Conservation (phyloP, 176 grass and related monocot genomes). For the Triticum monococcum region DNA sequence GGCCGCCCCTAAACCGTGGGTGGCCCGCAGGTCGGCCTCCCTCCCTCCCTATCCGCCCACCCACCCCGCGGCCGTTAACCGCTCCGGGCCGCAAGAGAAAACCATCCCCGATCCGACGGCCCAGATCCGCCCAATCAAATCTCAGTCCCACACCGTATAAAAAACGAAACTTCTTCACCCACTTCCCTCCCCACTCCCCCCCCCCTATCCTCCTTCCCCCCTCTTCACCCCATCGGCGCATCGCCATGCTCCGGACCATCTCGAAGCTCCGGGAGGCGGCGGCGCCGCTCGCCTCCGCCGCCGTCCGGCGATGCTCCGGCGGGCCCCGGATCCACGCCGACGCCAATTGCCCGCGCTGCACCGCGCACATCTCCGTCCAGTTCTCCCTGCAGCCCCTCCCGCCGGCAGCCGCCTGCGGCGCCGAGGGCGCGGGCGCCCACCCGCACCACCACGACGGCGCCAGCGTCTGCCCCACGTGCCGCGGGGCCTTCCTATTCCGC, state of each 20-base stretch:
- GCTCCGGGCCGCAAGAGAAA: constrained; percentile 41
- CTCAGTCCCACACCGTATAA: constrained; percentile 41
- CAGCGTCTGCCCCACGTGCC: constrained; percentile 56
- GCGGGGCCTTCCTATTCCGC: constrained; percentile 59
- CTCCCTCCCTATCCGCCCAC: background rate
- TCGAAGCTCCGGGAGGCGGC: constrained; percentile 47
- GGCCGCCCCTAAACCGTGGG: constrained; percentile 11
- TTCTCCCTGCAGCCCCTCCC: constrained; percentile 47
- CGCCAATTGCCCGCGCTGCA: constrained; percentile 67
- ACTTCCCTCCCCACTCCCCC: constrained; percentile 26
- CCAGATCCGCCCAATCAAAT: constrained; percentile 53
- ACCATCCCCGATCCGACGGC: constrained; percentile 33
- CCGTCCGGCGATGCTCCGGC: constrained; percentile 28
- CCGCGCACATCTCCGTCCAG: constrained; percentile 51
- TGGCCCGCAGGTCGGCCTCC: constrained; percentile 42
- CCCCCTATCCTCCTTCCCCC: constrained; percentile 14
- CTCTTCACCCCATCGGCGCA: background rate
- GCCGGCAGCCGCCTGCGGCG: background rate
- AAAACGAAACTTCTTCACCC: constrained; percentile 20
- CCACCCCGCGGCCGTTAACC: constrained; percentile 41
- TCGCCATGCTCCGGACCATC: constrained; percentile 46
- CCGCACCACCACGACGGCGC: constrained; percentile 35
- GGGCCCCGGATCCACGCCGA: constrained; percentile 56
- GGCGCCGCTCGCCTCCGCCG: constrained; percentile 24
- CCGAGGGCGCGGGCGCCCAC: background rate